These are phyloP conservation scores for Neckera pumila DNA, from an alignment of 225 moss, liverwort and hornwort species.

Conservation along the genomic window DNA sequence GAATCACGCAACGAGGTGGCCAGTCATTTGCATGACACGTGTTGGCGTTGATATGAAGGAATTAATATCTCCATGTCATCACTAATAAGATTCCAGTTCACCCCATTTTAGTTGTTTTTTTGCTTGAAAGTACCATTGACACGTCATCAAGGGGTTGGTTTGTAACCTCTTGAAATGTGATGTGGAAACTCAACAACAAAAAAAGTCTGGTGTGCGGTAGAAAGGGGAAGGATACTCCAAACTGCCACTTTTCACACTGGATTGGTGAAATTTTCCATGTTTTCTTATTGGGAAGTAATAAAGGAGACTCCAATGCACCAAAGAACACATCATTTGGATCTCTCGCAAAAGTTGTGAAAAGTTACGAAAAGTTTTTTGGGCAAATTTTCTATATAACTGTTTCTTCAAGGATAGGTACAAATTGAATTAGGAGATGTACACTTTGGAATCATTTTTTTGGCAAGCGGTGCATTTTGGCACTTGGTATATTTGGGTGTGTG, in stretches of 20 bases:
- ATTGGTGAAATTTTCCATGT: too few relatives aligned
- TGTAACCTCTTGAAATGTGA: not conserved
- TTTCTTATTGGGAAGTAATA: not conserved
- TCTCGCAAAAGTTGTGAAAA: not conserved
- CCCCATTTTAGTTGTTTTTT: not conserved
- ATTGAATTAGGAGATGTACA: not conserved
- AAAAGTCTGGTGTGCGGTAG: not conserved
- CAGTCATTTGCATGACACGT: not conserved
- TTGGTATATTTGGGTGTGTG: rapidly evolving
- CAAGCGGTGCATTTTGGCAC: not conserved
- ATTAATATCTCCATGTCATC: not conserved
- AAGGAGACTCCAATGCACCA: not conserved
- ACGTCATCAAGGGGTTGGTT: not conserved
- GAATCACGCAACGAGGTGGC: not conserved
- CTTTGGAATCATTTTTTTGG: too few relatives aligned
- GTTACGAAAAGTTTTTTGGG: too few relatives aligned
- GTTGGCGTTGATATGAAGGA: not conserved
- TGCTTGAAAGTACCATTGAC: not conserved
- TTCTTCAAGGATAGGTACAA: too few relatives aligned
- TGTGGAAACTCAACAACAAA: not conserved
- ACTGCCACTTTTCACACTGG: not conserved
- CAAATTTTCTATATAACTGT: rapidly evolving
- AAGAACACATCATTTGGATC: not conserved
- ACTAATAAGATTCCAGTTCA: not conserved
- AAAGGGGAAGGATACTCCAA: not conserved